Conservation (phyloP, 2,329 filamentous ascomycete genomes). For the Metarhizium sp. region DNA sequence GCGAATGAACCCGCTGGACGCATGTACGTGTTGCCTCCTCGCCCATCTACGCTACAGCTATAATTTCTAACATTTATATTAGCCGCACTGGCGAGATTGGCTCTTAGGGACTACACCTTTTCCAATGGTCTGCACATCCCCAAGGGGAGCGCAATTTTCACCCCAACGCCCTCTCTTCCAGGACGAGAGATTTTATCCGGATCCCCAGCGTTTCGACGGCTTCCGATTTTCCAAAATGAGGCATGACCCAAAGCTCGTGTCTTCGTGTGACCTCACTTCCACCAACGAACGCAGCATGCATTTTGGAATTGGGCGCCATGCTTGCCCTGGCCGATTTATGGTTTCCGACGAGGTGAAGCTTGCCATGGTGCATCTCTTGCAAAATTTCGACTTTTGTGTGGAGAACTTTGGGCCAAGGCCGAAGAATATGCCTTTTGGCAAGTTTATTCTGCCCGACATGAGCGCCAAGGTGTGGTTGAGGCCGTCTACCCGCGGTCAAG, state of each 20-base stretch:
- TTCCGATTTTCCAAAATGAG: constrained; percentile 9
- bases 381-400: constrained; percentile 8
- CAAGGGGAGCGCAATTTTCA: constrained; percentile 7
- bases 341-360: constrained; percentile 10
- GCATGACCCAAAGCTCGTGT: constrained; percentile 2
- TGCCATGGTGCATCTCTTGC: constrained; percentile 6
- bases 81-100: constrained; percentile 9
- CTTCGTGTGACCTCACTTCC: constrained; percentile 4
- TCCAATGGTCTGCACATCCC: constrained; percentile 10
- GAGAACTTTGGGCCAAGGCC: constrained; percentile 7
- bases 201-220: constrained; percentile 7
- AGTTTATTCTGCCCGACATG: background rate
- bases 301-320: constrained; percentile 9
- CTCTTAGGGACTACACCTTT: constrained; percentile 8
- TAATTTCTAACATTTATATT: background rate
- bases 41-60: background rate
- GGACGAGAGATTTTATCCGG: constrained; percentile 7
- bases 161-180: constrained; percentile 7
- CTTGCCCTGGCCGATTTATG: constrained; percentile 10
- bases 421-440: constrained; percentile 5
- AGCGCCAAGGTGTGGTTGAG: background rate
- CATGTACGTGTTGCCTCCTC: constrained; percentile 2
- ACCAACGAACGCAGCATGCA: constrained; percentile 10
- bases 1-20: constrained; percentile 9
- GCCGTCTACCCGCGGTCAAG: background rate